A percentile compares a stretch with the other conserved stretches of the same genome.
Evolutionary conservation across 495 filamentous ascomycete species (phyloP).

Genomic region (Podospora sp.): DNA sequence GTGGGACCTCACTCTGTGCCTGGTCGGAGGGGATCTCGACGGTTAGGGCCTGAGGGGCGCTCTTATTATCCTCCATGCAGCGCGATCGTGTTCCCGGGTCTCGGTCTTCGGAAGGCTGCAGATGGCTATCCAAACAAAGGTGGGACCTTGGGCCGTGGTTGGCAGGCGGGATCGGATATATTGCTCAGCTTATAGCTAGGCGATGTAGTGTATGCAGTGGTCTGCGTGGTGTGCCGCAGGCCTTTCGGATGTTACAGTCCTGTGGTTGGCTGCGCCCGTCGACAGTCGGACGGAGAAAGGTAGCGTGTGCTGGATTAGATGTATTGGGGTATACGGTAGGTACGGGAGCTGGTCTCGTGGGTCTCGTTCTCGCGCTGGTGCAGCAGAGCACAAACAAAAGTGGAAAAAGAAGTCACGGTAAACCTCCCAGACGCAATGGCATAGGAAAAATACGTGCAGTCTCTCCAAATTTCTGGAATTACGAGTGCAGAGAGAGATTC

Average conservation of each 20-base stretch:
- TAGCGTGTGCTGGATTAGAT: conserved; percentile 9
- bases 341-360: conserved; percentile 9
- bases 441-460: conserved; percentile 14
- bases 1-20: conserved; percentile 38
- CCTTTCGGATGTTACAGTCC: conserved; percentile 22
- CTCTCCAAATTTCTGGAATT: conserved; percentile 13
- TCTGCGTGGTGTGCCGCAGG: conserved; percentile 13
- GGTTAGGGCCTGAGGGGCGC: conserved; percentile 40
- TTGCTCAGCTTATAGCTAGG: conserved; percentile 10
- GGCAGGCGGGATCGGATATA: conserved; percentile 25
- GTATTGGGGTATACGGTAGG: conserved; percentile 4
- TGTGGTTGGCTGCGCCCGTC: conserved; percentile 28
- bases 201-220: conserved; percentile 17
- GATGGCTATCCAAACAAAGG: conserved; percentile 28
- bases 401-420: conserved; percentile 8
- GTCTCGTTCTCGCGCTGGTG: conserved; percentile 12
- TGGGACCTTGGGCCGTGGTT: conserved; percentile 35
- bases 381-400: conserved; percentile 17
- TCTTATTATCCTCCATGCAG: conserved; percentile 50
- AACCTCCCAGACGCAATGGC: conserved; percentile 15
- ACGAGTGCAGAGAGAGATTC: conserved; percentile 20
- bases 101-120: conserved; percentile 32
- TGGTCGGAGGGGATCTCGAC: conserved; percentile 42
- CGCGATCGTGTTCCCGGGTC: conserved; percentile 25
- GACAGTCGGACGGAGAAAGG: neutral